Evolutionary conservation across 495 filamentous ascomycete species (phyloP).

Genomic region (Astrothelium macrocarpum): DNA sequence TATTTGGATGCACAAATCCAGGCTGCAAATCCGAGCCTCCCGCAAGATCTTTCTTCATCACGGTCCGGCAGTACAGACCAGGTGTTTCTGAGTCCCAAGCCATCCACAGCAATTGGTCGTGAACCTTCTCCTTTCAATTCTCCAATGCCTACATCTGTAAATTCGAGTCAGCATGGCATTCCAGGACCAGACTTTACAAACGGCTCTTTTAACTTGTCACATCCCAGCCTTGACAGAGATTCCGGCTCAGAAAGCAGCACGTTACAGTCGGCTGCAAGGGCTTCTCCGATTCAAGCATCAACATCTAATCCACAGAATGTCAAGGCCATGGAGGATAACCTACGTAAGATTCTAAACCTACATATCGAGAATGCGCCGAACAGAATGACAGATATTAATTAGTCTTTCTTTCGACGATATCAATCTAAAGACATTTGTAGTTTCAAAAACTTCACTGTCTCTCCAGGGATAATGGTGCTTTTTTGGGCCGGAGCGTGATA

Average conservation of each 20-base stretch:
- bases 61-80: neutral
- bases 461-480: neutral
- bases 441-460: neutral
- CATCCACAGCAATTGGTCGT: neutral
- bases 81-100: neutral
- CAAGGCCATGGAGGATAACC: conserved; percentile 22
- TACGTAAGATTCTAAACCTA: conserved; percentile 23
- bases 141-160: neutral
- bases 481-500: neutral
- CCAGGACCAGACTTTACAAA: neutral
- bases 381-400: neutral
- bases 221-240: neutral
- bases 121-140: conserved; percentile 1
- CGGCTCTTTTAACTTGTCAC: neutral
- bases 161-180: neutral
- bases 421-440: neutral
- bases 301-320: conserved; percentile 12
- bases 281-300: neutral
- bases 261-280: neutral
- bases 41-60: conserved; percentile 1
- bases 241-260: neutral
- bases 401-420: neutral
- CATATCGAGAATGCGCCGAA: conserved; percentile 4
- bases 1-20: conserved; percentile 21
- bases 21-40: neutral